Evolutionary conservation across 1,139 yeast genomes (phyloP), one percentile per base, ranked within the genome.

Genomic region (Yamadazyma oceani): DNA sequence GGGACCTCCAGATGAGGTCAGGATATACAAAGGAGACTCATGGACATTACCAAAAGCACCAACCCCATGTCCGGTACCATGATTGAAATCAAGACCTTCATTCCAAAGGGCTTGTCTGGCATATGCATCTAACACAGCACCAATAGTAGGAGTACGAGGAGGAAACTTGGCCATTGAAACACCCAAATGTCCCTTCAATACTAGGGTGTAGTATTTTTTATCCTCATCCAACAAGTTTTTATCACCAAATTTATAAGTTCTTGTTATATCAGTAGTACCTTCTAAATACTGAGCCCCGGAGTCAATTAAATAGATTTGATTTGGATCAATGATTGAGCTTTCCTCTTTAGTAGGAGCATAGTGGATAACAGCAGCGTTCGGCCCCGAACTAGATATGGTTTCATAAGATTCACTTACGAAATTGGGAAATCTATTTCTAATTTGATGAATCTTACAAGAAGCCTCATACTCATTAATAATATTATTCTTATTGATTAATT

Each of bases 31-130:
- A 0, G 83, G 83, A 0, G 75, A 72, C 40, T 78, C 80, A 48
- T 78, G 83, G 5, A 78, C 82, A 48, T 69, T 64, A 4, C 80
- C 77, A 55, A 70, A 77, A 32, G 76, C 66, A 8, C 80, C 82
- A 4, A 78, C 74, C 1, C 83, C 83, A 51, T 78, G 83, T 0
- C 83, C 82, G 1, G 82, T 71, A 6, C 83, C 83, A 53, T 78
- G 83, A 38, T 71, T 73, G 49, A 68, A 78, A 45, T 71, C 76
- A 34, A 73, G 55, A 0, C 82, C 82, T 38, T 67, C 68, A 43
- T 69, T 69, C 78, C 78, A 73, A 44, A 78, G 60, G 2, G 80
- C 75, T 41, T 66, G 69, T 38, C 83, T 57, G 2, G 80, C 75
- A 38, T 74, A 62, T 0, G 73, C 58, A 47, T 78, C 83, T 29